Evolutionary conservation across 106 monocot genomes (phyloP), one percentile per base, ranked within the genome.

Genomic region (Apostasia ramifera): DNA sequence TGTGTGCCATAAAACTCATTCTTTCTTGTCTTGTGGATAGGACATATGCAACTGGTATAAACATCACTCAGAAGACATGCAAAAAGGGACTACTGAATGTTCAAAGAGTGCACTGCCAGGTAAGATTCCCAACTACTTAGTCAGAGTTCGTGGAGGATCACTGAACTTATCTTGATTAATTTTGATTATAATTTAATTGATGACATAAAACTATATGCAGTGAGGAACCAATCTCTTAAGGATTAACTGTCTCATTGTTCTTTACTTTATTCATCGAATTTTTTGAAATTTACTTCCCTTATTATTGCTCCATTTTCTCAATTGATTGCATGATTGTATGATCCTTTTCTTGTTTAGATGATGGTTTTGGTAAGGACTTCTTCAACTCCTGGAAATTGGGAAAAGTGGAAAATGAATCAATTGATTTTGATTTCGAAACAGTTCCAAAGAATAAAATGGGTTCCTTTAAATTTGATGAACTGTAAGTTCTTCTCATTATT

Each of bases 361-460:
- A 91, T 54, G 86, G 81, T 61, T 84, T 89, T 74, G 89, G 81
- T 53, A 79, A 81, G 48, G 95, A 88, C 76, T 92, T 95, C 57
- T 92, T 95, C 70, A 80, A 48, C n/a, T 86, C 86, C 8, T 91
- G 95, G 95, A 82, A 84, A 53, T 69, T 78, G 67, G 47, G 71
- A 43, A 76, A 75, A 69, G 41, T 60, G 52, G 86, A 66, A 52
- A 80, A 82, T 10, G 89, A 89, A 61, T 50, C 58, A 38, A 65
- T 92, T 38, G 82, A 86, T 75, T 92, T 92, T 71, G 72, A 79
- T 70, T 60, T 74, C 69, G 81, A 77, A 79, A 59, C 76, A 74
- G 74, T 74, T 80, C 73, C 75, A 5, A 42, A 60, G 45, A 84
- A 70, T 40, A 68, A 76, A 71, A 97, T 83, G 73, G 83, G 68